Conservation (phyloP, 306 rosid species). For the Pterocarpus santalinus region DNA sequence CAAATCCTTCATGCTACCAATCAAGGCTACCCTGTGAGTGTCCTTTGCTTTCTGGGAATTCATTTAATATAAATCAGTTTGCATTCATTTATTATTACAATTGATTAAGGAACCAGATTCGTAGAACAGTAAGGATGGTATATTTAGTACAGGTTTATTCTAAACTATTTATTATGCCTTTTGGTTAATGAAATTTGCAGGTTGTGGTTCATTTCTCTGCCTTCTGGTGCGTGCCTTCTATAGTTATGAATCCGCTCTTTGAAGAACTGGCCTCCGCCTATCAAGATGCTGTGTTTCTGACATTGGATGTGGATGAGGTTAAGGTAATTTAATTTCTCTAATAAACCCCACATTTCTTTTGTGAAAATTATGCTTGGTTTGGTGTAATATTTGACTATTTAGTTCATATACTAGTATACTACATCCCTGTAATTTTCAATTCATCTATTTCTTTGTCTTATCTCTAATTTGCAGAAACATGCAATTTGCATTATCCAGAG, state of each 20-base stretch:
- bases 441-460: not conserved
- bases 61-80: constrained; percentile 6
- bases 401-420: not conserved
- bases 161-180: not conserved
- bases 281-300: constrained; percentile 49
- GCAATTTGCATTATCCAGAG: constrained; percentile 17
- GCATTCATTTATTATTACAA: not conserved
- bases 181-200: constrained; percentile 38
- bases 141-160: not conserved
- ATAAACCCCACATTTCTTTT: constrained; percentile 14
- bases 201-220: constrained; percentile 66
- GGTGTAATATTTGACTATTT: not conserved
- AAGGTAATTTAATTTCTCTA: constrained; percentile 49
- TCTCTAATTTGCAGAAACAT: constrained; percentile 10
- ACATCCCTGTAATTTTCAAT: constrained; percentile 14
- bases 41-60: constrained; percentile 21
- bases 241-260: constrained; percentile 56
- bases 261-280: constrained; percentile 53
- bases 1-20: constrained; percentile 49
- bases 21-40: constrained; percentile 54
- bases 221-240: constrained; percentile 63
- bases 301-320: constrained; percentile 65
- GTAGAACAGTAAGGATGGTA: not conserved
- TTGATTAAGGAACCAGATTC: constrained; percentile 20
- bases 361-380: constrained; percentile 9